Evolutionary conservation across 2,329 filamentous ascomycete species (phyloP).

Genomic region (Penicillium janthinellum): DNA sequence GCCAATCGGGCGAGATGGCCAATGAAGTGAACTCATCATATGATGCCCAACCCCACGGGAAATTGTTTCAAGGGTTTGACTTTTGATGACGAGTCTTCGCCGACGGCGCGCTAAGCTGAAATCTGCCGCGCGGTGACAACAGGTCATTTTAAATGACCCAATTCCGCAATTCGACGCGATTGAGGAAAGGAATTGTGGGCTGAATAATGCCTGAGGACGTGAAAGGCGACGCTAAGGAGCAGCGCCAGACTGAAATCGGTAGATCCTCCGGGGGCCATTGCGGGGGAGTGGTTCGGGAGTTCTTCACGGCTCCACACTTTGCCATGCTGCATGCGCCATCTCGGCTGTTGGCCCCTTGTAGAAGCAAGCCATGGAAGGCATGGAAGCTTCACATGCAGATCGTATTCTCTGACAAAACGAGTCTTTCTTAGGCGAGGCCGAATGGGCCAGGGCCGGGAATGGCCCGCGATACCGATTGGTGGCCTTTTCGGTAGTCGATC

Average conservation of each 20-base stretch:
- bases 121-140: background rate
- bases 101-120: background rate
- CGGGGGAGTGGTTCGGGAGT: slow-evolving; percentile 1
- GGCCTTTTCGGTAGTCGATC: background rate
- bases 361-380: background rate
- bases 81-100: background rate
- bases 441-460: background rate
- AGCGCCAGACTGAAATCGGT: slow-evolving; percentile 14
- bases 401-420: slow-evolving; percentile 7
- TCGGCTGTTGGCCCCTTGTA: background rate
- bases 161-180: background rate
- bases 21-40: background rate
- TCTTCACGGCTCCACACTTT: slow-evolving; percentile 13
- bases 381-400: slow-evolving; percentile 9
- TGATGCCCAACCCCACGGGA: background rate
- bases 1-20: background rate
- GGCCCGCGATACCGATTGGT: slow-evolving; percentile 13
- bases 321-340: background rate
- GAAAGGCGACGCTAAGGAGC: slow-evolving; percentile 3
- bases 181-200: background rate
- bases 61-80: slow-evolving; percentile 1
- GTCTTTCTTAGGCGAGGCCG: slow-evolving; percentile 4
- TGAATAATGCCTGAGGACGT: background rate
- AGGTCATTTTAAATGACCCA: no score
- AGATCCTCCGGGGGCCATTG: slow-evolving; percentile 11